Evolutionary conservation across 2,329 filamentous ascomycete species (phyloP).

Genomic region (Graphilbum sp.): DNA sequence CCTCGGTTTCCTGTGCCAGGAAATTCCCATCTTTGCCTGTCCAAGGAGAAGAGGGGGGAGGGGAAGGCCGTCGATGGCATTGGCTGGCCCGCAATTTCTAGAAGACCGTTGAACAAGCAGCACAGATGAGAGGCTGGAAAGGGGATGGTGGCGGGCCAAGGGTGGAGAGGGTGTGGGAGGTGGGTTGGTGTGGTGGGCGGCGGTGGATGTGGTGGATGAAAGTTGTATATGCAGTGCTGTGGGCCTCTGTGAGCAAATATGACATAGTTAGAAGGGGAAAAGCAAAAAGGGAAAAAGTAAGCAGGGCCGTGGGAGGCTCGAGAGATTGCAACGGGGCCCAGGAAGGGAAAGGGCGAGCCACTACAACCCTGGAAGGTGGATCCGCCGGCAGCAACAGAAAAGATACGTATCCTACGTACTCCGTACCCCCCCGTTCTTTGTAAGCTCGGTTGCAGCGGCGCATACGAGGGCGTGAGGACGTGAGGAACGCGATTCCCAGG

Average conservation of each 20-base stretch:
- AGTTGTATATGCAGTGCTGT: no score
- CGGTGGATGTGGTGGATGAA: background rate
- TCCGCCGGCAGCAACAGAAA: slow-evolving; percentile 8
- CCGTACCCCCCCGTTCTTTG: no score
- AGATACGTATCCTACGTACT: no score
- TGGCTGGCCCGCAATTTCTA: slow-evolving; percentile 26
- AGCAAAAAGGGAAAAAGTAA: background rate
- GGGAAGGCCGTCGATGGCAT: slow-evolving; percentile 22
- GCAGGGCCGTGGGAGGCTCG: background rate
- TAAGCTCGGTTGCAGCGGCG: slow-evolving; percentile 11
- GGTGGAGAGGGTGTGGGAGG: slow-evolving; percentile 7
- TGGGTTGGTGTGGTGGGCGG: background rate
- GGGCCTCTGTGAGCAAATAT: no score
- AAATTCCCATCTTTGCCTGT: no score
- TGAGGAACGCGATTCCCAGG: no score
- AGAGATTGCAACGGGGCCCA: slow-evolving; percentile 10
- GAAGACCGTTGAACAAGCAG: slow-evolving; percentile 28
- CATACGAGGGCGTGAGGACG: slow-evolving; percentile 1
- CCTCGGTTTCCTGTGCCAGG: background rate
- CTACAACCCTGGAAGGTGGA: slow-evolving; percentile 7
- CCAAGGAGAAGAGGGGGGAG: no score
- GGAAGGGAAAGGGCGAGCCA: slow-evolving; percentile 9
- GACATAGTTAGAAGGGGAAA: no score
- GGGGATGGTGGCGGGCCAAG: slow-evolving; percentile 21
- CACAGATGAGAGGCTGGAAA: slow-evolving; percentile 19